Percentiles rank a stretch among this genome's conserved stretches.
Conservation (phyloP, 2,329 filamentous ascomycete genomes). For the Blastomyces gilchristii region DNA sequence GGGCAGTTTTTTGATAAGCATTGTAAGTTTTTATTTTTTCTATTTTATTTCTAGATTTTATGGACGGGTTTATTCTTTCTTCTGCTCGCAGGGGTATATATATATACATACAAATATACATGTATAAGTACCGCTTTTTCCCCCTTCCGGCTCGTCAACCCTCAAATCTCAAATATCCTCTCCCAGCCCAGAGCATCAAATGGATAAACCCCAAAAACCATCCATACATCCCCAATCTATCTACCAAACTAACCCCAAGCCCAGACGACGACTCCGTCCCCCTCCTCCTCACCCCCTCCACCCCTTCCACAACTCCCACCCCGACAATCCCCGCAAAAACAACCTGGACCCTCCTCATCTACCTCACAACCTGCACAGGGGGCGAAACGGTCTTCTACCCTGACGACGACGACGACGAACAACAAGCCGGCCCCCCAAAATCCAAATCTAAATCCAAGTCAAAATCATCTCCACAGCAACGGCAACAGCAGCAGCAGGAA, state of each 20-base stretch:
- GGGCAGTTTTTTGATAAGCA: constrained; percentile 90
- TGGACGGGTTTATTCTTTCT: no score
- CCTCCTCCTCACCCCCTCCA: constrained; percentile 34
- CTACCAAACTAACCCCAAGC: background rate
- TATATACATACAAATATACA: no score
- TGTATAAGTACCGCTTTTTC: no score
- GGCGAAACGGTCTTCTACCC: constrained; percentile 92
- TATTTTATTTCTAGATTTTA: background rate
- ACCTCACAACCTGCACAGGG: constrained; percentile 72
- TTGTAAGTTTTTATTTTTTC: constrained; percentile 49
- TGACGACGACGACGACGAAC: constrained; percentile 34
- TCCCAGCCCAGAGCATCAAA: no score
- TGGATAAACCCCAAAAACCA: no score
- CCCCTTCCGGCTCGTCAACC: no score
- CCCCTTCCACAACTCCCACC: constrained; percentile 33
- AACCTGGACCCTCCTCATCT: constrained; percentile 85
- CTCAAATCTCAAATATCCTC: background rate
- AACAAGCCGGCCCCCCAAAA: constrained; percentile 33
- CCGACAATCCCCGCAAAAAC: constrained; percentile 76
- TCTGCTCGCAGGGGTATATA: no score
- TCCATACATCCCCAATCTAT: no score
- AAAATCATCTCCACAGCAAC: constrained; percentile 18
- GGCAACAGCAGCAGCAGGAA: constrained; percentile 33
- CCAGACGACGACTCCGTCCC: constrained; percentile 79
- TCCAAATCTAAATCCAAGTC: constrained; percentile 28